Percentiles rank a stretch among this genome's conserved stretches.
Evolutionary conservation across 2,329 filamentous ascomycete species (phyloP).

Genomic region (Alternaria infectoria): DNA sequence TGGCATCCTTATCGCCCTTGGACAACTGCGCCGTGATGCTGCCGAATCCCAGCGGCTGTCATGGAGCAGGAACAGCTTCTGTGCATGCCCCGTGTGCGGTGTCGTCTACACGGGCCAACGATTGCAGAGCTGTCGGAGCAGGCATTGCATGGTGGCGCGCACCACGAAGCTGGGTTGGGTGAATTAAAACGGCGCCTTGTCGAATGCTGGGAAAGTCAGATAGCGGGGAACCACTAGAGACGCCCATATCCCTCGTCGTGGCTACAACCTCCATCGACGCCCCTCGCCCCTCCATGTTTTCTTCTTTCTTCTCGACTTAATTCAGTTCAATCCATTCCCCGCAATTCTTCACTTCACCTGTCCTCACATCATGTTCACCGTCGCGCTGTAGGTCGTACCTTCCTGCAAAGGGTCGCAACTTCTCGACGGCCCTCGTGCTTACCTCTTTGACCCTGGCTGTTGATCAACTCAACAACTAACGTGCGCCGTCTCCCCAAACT

Average conservation of each 20-base stretch:
- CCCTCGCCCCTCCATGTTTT: conserved; percentile 26
- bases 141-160: conserved; percentile 41
- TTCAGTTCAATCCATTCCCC: conserved; percentile 2
- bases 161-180: conserved; percentile 32
- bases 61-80: conserved; percentile 10
- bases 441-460: conserved; percentile 22
- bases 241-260: conserved; percentile 40
- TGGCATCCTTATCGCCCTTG: conserved; percentile 17
- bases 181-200: conserved; percentile 40
- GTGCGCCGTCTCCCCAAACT: conserved; percentile 2
- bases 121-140: conserved; percentile 21
- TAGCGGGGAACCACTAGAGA: conserved; percentile 36
- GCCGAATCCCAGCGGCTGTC: conserved; percentile 10
- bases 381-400: conserved; percentile 35
- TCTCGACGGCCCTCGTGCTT: conserved; percentile 17
- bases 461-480: conserved; percentile 29
- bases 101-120: conserved; percentile 25
- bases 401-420: conserved; percentile 18
- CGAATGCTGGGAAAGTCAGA: conserved; percentile 28
- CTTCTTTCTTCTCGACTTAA: conserved; percentile 19
- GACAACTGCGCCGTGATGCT: conserved; percentile 11
- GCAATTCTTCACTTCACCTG: conserved; percentile 1
- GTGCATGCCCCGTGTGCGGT: conserved; percentile 11
- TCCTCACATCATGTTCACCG: conserved; percentile 19
- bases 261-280: conserved; percentile 33